phyloP scores from a whole-genome alignment of 2,329 filamentous ascomycete genomes.

The Penicillium sp. region DNA sequence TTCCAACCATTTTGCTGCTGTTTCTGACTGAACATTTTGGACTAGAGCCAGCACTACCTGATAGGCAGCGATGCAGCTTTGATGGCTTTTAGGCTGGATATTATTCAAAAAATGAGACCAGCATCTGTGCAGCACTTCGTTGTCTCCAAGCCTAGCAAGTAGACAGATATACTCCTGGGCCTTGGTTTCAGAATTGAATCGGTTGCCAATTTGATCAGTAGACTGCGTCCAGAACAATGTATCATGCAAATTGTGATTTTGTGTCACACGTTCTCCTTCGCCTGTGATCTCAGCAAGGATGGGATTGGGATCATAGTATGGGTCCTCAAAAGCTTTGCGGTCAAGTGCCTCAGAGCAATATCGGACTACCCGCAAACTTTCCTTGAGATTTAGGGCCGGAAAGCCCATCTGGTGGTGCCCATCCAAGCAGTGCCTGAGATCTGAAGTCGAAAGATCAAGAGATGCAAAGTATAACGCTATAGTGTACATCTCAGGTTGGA shows the following conservation, averaged over 20 bases:
- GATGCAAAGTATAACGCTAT: slow-evolving; percentile 34
- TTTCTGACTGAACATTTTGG: slow-evolving; percentile 19
- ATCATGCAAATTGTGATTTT: slow-evolving; percentile 16
- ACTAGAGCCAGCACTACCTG: slow-evolving; percentile 27
- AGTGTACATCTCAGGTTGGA: slow-evolving; percentile 15
- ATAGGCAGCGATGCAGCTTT: slow-evolving; percentile 20
- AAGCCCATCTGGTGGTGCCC: slow-evolving; percentile 11
- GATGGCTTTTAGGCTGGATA: background rate
- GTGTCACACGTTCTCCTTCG: slow-evolving; percentile 6
- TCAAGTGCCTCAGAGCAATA: slow-evolving; percentile 23
- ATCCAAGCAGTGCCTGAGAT: slow-evolving; percentile 29
- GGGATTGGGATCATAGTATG: slow-evolving; percentile 16
- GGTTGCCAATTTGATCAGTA: background rate
- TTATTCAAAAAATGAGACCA: slow-evolving; percentile 21
- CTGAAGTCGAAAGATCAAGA: slow-evolving; percentile 28
- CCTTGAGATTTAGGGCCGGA: background rate
- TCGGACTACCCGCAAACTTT: slow-evolving; percentile 23
- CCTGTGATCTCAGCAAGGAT: slow-evolving; percentile 27
- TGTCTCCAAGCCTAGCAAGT: slow-evolving; percentile 27
- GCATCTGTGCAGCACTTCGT: slow-evolving; percentile 17
- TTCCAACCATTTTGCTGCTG: slow-evolving; percentile 26
- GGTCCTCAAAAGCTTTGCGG: slow-evolving; percentile 21
- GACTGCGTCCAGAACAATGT: slow-evolving; percentile 16
- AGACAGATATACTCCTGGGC: slow-evolving; percentile 24
- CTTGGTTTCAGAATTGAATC: background rate